phyloP scores from a whole-genome alignment of 768 basidiomycete genomes.

The Tricholoma matsutake region DNA sequence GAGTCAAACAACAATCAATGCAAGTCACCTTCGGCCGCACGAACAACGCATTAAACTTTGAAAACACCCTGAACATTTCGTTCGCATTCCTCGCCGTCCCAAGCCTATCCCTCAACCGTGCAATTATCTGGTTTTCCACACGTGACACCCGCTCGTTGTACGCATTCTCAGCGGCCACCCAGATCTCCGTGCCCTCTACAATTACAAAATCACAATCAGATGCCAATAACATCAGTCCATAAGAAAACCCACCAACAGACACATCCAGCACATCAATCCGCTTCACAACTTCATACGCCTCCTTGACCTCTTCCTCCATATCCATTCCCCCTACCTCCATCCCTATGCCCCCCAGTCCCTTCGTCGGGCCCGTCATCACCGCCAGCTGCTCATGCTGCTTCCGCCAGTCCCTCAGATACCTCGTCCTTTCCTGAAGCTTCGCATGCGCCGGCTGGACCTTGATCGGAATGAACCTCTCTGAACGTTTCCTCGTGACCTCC shows the following conservation, averaged over 20 bases:
- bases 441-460: slow-evolving; percentile 90
- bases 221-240: background rate
- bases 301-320: slow-evolving; percentile 97
- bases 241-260: slow-evolving; percentile 64
- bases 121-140: slow-evolving; percentile 98
- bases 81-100: slow-evolving; percentile 97
- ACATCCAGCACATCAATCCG: slow-evolving; percentile 96
- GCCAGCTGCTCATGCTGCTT: slow-evolving; percentile 97
- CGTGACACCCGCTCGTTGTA: slow-evolving; percentile 97
- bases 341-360: slow-evolving; percentile 71
- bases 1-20: background rate
- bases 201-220: background rate
- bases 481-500: slow-evolving; percentile 86
- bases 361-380: slow-evolving; percentile 95
- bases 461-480: slow-evolving; percentile 95
- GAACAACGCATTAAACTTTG: slow-evolving; percentile 96
- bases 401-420: slow-evolving; percentile 88
- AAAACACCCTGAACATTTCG: slow-evolving; percentile 99
- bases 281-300: slow-evolving; percentile 97
- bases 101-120: slow-evolving; percentile 83
- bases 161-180: slow-evolving; percentile 95
- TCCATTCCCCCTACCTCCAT: slow-evolving; percentile 88
- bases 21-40: slow-evolving; percentile 86
- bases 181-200: slow-evolving; percentile 93
- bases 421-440: slow-evolving; percentile 82